Conservation (phyloP, 129 eudicot genomes). For the Daucus carota region DNA sequence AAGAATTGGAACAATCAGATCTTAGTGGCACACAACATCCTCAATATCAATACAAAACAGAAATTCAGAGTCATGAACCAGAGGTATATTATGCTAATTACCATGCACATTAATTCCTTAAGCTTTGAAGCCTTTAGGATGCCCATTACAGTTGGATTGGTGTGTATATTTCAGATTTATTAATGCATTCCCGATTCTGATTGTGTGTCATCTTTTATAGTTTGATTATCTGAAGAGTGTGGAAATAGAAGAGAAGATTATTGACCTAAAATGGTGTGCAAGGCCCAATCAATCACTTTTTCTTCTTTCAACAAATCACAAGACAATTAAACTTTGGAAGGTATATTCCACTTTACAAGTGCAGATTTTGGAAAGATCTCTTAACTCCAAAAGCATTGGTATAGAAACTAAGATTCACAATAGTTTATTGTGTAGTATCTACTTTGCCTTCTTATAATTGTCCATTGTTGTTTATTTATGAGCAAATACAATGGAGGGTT, state of each 20-base stretch:
- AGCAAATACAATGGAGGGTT: neutral
- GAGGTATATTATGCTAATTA: conserved; percentile 36
- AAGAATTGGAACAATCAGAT: conserved; percentile 36
- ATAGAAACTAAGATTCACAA: neutral
- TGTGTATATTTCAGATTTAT: neutral
- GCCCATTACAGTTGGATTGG: neutral
- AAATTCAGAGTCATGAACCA: conserved; percentile 92
- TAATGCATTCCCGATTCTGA: conserved; percentile 14
- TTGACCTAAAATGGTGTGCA: conserved; percentile 68
- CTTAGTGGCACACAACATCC: conserved; percentile 35
- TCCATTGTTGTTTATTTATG: neutral
- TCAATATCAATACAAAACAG: conserved; percentile 64
- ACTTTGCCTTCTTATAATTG: neutral
- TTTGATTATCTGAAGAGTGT: conserved; percentile 80
- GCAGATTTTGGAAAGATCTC: neutral
- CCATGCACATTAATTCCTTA: neutral
- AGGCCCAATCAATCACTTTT: conserved; percentile 52
- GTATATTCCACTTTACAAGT: conserved; percentile 25
- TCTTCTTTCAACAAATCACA: conserved; percentile 77
- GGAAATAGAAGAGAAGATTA: conserved; percentile 85
- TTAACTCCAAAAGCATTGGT: neutral
- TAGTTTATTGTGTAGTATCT: neutral
- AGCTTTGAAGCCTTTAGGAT: neutral
- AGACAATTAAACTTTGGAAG: conserved; percentile 87
- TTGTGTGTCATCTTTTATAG: conserved; percentile 29